phyloP scores from a whole-genome alignment of 1,284 basidiomycete genomes.

The Sanghuangporus baumii region DNA sequence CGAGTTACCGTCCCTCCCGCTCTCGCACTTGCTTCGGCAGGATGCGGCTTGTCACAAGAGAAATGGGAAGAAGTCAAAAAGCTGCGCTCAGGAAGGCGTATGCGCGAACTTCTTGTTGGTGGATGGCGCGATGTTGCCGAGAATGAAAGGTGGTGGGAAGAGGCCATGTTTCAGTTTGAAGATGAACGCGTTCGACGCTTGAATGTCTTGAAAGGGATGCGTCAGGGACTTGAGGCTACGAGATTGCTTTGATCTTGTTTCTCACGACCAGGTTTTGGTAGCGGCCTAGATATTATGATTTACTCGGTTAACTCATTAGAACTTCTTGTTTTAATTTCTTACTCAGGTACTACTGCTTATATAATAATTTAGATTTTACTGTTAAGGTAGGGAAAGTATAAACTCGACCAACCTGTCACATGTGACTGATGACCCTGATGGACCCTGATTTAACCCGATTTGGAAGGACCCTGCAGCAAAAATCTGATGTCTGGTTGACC shows the following conservation, averaged over 20 bases:
- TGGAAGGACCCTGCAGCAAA: no score
- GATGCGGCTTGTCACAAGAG: conserved; percentile 30
- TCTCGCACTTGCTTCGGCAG: conserved; percentile 49
- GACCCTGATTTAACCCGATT: no score
- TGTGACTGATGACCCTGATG: no score
- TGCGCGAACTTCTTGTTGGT: conserved; percentile 12
- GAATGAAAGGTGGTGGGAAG: conserved; percentile 17
- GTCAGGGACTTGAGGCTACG: conserved; percentile 10
- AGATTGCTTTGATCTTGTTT: background rate
- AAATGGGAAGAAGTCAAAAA: background rate
- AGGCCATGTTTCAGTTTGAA: conserved; percentile 12
- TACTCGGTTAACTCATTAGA: background rate
- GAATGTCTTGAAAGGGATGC: conserved; percentile 2
- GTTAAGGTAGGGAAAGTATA: no score
- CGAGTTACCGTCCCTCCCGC: conserved; percentile 73
- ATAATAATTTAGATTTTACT: background rate
- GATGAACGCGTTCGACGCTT: conserved; percentile 7
- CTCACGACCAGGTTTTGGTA: background rate
- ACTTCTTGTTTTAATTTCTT: background rate
- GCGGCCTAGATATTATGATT: background rate
- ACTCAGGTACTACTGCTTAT: no score
- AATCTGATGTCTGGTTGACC: no score
- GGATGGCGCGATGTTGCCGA: conserved; percentile 12
- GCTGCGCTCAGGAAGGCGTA: background rate
- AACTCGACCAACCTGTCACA: no score